Conservation (phyloP, 2,329 filamentous ascomycete species). For the Fusarium zealandicum region DNA sequence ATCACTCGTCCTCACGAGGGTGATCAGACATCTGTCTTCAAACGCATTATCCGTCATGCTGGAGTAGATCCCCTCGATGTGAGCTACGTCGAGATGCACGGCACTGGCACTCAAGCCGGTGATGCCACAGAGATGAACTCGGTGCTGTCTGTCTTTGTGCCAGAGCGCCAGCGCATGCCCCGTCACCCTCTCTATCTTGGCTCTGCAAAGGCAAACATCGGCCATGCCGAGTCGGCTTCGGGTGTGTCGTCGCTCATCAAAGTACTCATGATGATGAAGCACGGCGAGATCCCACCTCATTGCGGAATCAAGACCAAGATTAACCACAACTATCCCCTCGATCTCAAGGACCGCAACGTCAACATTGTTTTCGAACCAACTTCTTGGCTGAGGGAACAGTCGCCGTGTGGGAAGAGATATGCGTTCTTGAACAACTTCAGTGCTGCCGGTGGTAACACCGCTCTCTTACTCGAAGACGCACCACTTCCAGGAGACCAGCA, state of each 20-base stretch:
- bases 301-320: slow-evolving; percentile 71
- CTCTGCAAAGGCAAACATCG: slow-evolving; percentile 69
- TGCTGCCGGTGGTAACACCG: slow-evolving; percentile 75
- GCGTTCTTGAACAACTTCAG: slow-evolving; percentile 73
- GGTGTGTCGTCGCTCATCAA: slow-evolving; percentile 70
- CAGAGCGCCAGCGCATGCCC: slow-evolving; percentile 53
- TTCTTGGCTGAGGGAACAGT: slow-evolving; percentile 56
- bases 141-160: slow-evolving; percentile 65
- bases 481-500: slow-evolving; percentile 57
- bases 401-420: slow-evolving; percentile 52
- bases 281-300: slow-evolving; percentile 69
- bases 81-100: slow-evolving; percentile 88
- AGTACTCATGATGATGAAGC: slow-evolving; percentile 69
- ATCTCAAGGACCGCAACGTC: slow-evolving; percentile 64
- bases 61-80: slow-evolving; percentile 79
- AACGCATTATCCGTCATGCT: slow-evolving; percentile 73
- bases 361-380: slow-evolving; percentile 64
- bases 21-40: slow-evolving; percentile 76
- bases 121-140: slow-evolving; percentile 84
- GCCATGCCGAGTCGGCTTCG: slow-evolving; percentile 68
- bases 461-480: slow-evolving; percentile 69
- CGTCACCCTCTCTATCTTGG: slow-evolving; percentile 65
- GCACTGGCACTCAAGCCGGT: slow-evolving; percentile 85
- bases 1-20: slow-evolving; percentile 75
- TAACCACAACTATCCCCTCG: slow-evolving; percentile 65